Percentiles rank a stretch among this genome's conserved stretches.
phyloP scores from a whole-genome alignment of 2,329 filamentous ascomycete species.

The Verticillium longisporum region DNA sequence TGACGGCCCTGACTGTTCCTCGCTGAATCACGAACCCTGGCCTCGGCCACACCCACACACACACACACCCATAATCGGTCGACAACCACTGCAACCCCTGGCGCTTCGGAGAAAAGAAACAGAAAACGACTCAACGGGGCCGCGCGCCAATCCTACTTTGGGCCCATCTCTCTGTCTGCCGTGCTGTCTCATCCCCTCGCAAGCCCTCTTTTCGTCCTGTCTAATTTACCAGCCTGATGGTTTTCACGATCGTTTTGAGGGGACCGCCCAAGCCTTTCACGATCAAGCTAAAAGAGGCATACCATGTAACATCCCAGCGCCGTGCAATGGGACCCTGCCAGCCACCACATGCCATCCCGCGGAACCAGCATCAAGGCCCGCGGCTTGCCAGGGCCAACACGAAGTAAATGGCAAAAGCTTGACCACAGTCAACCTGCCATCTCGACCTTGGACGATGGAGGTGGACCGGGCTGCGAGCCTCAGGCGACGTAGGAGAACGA shows the following conservation, averaged over 20 bases:
- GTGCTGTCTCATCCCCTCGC: neutral
- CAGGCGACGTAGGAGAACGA: neutral
- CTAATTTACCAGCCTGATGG: neutral
- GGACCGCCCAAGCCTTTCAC: neutral
- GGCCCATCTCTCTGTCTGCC: neutral
- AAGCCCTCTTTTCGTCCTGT: neutral
- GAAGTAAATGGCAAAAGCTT: neutral
- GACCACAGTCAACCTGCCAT: neutral
- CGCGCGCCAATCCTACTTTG: neutral
- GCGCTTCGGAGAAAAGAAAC: constrained; percentile 4
- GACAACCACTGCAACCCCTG: neutral
- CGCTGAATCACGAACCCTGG: constrained; percentile 1
- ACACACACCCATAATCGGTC: neutral
- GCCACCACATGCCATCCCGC: neutral
- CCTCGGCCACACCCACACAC: neutral
- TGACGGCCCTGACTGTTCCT: neutral
- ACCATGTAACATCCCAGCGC: neutral
- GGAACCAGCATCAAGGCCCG: neutral
- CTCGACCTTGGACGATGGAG: neutral
- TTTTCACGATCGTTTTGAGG: neutral
- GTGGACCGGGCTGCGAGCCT: neutral
- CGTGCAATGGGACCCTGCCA: neutral
- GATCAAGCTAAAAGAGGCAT: neutral
- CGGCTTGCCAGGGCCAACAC: neutral
- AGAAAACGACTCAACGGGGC: constrained; percentile 2